phyloP scores from a whole-genome alignment of 2,329 filamentous ascomycete species.

The Emydomyces testavorans region DNA sequence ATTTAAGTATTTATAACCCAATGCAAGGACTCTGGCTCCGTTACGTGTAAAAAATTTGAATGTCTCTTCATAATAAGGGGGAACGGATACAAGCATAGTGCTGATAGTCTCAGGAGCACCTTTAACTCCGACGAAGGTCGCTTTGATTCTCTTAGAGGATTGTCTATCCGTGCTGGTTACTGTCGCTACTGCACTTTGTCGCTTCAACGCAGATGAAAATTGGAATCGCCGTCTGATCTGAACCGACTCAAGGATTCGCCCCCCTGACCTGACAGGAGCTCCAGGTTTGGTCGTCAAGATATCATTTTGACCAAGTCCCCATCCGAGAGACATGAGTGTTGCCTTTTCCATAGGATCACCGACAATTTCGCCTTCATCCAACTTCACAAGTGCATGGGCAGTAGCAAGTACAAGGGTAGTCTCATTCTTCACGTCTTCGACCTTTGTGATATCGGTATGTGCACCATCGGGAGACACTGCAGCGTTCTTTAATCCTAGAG shows the following conservation, averaged over 20 bases:
- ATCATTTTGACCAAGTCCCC: constrained; percentile 85
- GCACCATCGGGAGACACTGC: constrained; percentile 66
- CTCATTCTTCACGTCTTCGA: constrained; percentile 59
- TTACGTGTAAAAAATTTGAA: constrained; percentile 97
- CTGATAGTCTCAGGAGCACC: constrained; percentile 94
- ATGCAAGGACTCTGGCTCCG: constrained; percentile 81
- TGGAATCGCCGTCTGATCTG: constrained; percentile 96
- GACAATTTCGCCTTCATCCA: constrained; percentile 94
- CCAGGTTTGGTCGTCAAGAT: constrained; percentile 56
- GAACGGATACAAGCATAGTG: constrained; percentile 75
- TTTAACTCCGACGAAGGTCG: constrained; percentile 91
- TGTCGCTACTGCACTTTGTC: constrained; percentile 86
- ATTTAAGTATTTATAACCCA: constrained; percentile 87
- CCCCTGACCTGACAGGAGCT: constrained; percentile 34
- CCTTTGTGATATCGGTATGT: constrained; percentile 63
- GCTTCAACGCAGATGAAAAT: constrained; percentile 91
- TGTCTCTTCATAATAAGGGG: constrained; percentile 87
- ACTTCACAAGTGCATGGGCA: constrained; percentile 86
- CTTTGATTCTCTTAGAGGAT: constrained; percentile 63
- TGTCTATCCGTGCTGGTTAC: constrained; percentile 60
- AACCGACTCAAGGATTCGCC: constrained; percentile 54
- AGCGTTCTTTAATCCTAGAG: constrained; percentile 56
- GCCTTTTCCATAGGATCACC: constrained; percentile 99
- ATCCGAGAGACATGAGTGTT: constrained; percentile 76
- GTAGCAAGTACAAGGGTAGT: constrained; percentile 90